Percentiles rank a stretch among this genome's conserved stretches.
These are phyloP conservation scores for Trypanosoma theileri DNA, from an alignment of 208 protist species.

Conservation along the genomic window DNA sequence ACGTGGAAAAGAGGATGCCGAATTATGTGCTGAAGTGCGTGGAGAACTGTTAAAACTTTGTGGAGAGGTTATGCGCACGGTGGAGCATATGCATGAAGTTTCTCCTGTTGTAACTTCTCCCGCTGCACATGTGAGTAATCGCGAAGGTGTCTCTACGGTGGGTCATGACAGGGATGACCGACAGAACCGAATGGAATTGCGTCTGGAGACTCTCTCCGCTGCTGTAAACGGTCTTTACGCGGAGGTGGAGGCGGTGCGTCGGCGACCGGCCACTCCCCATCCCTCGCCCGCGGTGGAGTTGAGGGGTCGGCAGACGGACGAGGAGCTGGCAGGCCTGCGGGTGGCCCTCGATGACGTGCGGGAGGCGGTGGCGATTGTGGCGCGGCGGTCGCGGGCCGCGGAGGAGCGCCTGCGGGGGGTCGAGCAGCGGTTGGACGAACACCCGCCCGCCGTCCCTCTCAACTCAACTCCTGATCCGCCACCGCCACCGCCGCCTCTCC, in stretches of 20 bases:
- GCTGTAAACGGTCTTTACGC: conserved; percentile 19
- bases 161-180: not conserved
- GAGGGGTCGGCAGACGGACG: conserved; percentile 6
- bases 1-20: conserved; percentile 15
- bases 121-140: too few relatives aligned
- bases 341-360: conserved; percentile 14
- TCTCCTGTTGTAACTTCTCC: not conserved
- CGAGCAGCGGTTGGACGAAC: conserved; percentile 16
- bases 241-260: conserved; percentile 10
- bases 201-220: conserved; percentile 11
- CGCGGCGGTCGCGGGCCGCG: conserved; percentile 13
- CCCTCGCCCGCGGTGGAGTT: not conserved
- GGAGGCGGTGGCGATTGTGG: conserved; percentile 23
- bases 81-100: conserved; percentile 6
- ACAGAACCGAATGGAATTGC: conserved; percentile 2
- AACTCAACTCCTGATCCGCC: too few relatives aligned
- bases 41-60: conserved; percentile 23
- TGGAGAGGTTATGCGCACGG: conserved; percentile 18
- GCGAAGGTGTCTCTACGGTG: not conserved
- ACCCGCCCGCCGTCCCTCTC: not conserved
- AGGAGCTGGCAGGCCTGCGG: conserved; percentile 11
- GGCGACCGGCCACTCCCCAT: not conserved
- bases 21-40: conserved; percentile 19
- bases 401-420: conserved; percentile 14
- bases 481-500: not conserved